These are phyloP conservation scores for Heliamphora pulchella DNA, from an alignment of 179 eudicot genomes.

Conservation along the genomic window DNA sequence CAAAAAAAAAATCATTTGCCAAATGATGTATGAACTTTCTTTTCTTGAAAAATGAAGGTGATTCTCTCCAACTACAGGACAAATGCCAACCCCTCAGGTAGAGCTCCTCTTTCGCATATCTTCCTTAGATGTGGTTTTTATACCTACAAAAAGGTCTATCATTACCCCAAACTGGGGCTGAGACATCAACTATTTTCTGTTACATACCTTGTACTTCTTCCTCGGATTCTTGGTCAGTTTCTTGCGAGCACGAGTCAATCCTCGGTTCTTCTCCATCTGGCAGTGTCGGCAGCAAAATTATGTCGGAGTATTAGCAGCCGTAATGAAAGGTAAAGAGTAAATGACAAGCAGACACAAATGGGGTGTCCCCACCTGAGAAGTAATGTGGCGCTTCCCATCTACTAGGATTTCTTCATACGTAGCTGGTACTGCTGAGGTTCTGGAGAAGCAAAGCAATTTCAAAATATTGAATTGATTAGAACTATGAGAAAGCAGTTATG, in stretches of 20 bases:
- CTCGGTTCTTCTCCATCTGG: slow-evolving; percentile 94
- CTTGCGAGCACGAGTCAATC: slow-evolving; percentile 76
- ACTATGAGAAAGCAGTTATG: background rate
- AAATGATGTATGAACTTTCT: too few species aligned
- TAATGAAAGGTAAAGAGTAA: background rate
- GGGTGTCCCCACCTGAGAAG: slow-evolving; percentile 43
- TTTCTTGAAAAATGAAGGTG: too few species aligned
- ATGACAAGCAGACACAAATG: background rate
- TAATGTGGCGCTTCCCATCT: slow-evolving; percentile 82
- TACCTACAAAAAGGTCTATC: too few species aligned
- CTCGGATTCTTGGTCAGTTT: slow-evolving; percentile 79
- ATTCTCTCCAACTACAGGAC: too few species aligned
- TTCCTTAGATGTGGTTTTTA: too few species aligned
- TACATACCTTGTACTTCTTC: slow-evolving; percentile 70
- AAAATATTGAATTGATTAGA: background rate
- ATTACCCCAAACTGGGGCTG: background rate
- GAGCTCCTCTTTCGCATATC: too few species aligned
- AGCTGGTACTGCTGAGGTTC: slow-evolving; percentile 26
- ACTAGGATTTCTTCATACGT: slow-evolving; percentile 49
- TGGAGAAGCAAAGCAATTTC: slow-evolving; percentile 29
- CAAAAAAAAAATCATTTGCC: too few species aligned
- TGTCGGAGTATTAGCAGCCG: background rate
- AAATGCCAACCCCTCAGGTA: too few species aligned
- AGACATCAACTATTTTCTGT: slow-evolving; percentile 4
- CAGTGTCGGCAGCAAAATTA: slow-evolving; percentile 9